A percentile compares a stretch with the other conserved stretches of the same genome.
phyloP scores from a whole-genome alignment of 2,329 filamentous ascomycete genomes.

The Aschersonia sp. region DNA sequence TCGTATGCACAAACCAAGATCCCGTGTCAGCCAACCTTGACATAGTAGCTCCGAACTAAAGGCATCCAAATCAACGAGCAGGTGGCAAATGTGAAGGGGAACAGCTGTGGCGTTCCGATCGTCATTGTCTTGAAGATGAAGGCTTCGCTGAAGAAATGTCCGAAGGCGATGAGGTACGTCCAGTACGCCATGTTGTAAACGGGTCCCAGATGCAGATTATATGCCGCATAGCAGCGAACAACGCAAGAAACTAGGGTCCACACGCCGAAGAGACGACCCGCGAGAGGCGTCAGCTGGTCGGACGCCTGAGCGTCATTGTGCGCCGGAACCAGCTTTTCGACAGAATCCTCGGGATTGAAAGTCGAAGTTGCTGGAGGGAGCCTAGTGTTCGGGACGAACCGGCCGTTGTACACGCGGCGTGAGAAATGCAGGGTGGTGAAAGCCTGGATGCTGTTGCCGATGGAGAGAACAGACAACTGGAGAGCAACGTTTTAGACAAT shows the following conservation, averaged over 20 bases:
- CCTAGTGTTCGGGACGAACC: constrained; percentile 36
- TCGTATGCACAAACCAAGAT: neutral
- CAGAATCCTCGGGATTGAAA: constrained; percentile 36
- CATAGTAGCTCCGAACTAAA: constrained; percentile 56
- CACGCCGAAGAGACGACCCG: constrained; percentile 69
- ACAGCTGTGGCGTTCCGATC: constrained; percentile 40
- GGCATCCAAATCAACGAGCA: constrained; percentile 46
- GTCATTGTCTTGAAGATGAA: constrained; percentile 62
- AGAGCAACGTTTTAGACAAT: neutral
- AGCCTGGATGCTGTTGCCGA: constrained; percentile 75
- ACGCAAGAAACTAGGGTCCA: constrained; percentile 73
- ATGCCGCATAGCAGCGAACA: constrained; percentile 70
- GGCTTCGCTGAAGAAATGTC: constrained; percentile 72
- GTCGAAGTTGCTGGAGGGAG: constrained; percentile 24
- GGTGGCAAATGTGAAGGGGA: constrained; percentile 38
- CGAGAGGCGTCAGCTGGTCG: constrained; percentile 59
- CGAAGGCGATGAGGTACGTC: constrained; percentile 66
- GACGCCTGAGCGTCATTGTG: constrained; percentile 30
- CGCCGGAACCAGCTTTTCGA: constrained; percentile 32
- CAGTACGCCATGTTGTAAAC: constrained; percentile 71
- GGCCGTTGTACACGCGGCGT: constrained; percentile 69
- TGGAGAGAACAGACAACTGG: constrained; percentile 68
- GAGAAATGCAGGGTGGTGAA: constrained; percentile 71
- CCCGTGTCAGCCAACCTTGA: constrained; percentile 23
- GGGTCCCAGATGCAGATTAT: constrained; percentile 57